These are phyloP conservation scores for Przewalskia tangutica DNA, from an alignment of 257 asterid genomes.

Conservation along the genomic window DNA sequence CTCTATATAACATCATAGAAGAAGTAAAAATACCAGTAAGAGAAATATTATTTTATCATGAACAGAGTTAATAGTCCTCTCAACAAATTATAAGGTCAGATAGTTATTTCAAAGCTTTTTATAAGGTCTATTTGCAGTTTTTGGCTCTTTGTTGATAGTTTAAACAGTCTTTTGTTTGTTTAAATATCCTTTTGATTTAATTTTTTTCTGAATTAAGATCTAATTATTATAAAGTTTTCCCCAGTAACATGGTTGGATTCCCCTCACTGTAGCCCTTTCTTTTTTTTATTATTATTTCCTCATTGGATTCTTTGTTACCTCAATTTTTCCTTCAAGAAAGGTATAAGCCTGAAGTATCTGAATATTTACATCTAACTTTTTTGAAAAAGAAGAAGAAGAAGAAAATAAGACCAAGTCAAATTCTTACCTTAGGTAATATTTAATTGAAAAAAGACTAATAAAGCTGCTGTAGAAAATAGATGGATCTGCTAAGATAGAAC, in stretches of 20 bases:
- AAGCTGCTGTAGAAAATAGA: background rate
- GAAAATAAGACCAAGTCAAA: background rate
- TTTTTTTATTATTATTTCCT: background rate
- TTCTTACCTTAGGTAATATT: background rate
- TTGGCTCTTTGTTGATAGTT: background rate
- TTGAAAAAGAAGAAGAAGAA: background rate
- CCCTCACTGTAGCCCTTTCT: background rate
- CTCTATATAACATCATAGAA: background rate
- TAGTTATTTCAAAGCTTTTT: background rate
- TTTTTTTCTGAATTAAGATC: background rate
- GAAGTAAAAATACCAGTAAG: background rate
- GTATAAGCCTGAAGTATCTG: background rate
- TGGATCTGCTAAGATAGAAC: background rate
- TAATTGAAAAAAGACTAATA: background rate
- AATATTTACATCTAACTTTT: background rate
- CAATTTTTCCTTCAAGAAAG: background rate
- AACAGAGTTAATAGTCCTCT: background rate
- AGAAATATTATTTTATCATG: too few species aligned
- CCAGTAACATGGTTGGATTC: background rate
- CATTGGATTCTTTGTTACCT: background rate
- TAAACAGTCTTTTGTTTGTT: background rate
- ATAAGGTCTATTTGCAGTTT: background rate
- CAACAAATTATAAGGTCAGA: background rate
- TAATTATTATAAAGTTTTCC: background rate
- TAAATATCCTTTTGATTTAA: background rate